These are phyloP conservation scores for Domatiomyces catenatus DNA, from an alignment of 2,329 filamentous ascomycete species.

Conservation along the genomic window DNA sequence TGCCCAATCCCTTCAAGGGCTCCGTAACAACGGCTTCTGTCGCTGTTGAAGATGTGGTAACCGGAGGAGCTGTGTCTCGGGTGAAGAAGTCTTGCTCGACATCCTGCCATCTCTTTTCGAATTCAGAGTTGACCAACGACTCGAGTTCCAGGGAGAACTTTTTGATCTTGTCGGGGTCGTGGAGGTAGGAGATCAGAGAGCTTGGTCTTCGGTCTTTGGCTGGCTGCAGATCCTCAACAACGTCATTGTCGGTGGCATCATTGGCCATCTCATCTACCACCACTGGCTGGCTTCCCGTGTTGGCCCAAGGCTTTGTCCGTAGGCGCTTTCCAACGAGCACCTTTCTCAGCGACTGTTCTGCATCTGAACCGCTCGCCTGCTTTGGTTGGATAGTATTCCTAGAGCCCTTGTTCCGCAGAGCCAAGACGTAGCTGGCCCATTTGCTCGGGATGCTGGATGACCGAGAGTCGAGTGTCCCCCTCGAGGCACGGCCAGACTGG, in stretches of 20 bases:
- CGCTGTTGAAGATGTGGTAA: background rate
- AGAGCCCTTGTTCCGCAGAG: background rate
- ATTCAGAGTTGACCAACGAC: slow-evolving; percentile 7
- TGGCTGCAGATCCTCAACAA: background rate
- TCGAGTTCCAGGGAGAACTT: slow-evolving; percentile 9
- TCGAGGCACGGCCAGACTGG: background rate
- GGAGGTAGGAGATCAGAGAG: slow-evolving; percentile 10
- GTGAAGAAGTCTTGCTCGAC: background rate
- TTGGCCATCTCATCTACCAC: background rate
- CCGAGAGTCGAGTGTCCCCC: background rate
- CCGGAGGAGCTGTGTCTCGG: background rate
- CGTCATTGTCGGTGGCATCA: background rate
- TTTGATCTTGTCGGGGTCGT: slow-evolving; percentile 9
- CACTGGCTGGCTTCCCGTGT: background rate
- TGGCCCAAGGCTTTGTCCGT: background rate
- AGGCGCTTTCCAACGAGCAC: background rate
- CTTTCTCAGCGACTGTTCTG: background rate
- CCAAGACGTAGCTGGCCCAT: background rate
- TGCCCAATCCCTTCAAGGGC: background rate
- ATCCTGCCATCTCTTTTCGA: slow-evolving; percentile 4
- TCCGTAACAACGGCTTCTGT: background rate
- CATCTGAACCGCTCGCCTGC: background rate
- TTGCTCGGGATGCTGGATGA: background rate
- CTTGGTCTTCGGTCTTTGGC: background rate
- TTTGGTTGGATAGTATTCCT: background rate